phyloP scores from a whole-genome alignment of 441 rosid species.

The Euphorbia celastroides region DNA sequence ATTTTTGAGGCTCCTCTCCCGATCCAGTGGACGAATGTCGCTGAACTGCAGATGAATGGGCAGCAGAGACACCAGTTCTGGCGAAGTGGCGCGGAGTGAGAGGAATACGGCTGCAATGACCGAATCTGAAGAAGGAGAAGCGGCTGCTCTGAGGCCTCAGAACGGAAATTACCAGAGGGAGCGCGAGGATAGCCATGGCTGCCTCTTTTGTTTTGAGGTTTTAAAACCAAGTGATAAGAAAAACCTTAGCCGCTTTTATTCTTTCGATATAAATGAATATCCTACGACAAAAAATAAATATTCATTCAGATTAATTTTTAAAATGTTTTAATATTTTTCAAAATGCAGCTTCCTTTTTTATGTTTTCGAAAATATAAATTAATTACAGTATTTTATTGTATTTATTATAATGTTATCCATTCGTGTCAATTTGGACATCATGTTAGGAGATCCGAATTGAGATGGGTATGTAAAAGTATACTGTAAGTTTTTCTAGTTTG shows the following conservation, averaged over 20 bases:
- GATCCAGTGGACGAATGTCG: slow-evolving; percentile 32
- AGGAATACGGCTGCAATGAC: slow-evolving; percentile 25
- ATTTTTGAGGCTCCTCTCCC: slow-evolving; percentile 22
- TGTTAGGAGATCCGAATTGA: no score
- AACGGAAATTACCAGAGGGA: slow-evolving; percentile 60
- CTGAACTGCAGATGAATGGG: slow-evolving; percentile 38
- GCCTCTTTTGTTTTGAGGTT: slow-evolving; percentile 21
- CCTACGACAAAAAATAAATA: no score
- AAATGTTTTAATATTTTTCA: no score
- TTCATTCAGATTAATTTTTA: no score
- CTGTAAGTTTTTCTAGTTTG: no score
- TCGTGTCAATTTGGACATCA: no score
- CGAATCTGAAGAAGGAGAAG: slow-evolving; percentile 30
- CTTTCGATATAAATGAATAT: no score
- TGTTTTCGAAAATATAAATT: no score
- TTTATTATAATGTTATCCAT: no score
- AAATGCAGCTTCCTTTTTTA: no score
- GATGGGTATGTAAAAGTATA: no score
- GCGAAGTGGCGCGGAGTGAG: slow-evolving; percentile 31
- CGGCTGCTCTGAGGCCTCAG: slow-evolving; percentile 39
- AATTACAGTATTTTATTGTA: no score
- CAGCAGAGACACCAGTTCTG: slow-evolving; percentile 32
- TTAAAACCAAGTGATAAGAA: background rate
- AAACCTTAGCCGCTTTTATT: slow-evolving; percentile 17
- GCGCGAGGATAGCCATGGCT: slow-evolving; percentile 58